Base-by-base conservation (phyloP, 345 rosid species). In the Eucalyptus leucophloia region DNA sequence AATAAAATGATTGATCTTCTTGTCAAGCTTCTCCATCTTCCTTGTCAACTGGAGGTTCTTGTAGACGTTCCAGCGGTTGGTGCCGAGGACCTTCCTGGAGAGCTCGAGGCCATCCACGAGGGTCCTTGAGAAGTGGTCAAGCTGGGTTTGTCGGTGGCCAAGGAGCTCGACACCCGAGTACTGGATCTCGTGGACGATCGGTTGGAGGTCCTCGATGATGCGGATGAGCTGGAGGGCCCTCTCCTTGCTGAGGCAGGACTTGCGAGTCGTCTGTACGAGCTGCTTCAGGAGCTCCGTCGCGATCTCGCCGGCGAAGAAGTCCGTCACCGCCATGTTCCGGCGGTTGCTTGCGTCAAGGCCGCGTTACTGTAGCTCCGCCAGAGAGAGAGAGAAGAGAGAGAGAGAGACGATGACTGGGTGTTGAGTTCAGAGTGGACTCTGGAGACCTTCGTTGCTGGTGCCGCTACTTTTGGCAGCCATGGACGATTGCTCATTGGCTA, bases 111-210 rank as follows among this genome's bases (percentile, higher is more conserved):
- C 99, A 0, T 90, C 93, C 12, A 53, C 80, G 17, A 97, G 90
- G 13, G 93, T 91, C 32, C 88, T 93, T 3, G 90, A 86, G 67
- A 98, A 91, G 44, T 90, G 92, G 89, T 95, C 92, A 56, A 97
- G 96, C 82, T 96, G 98, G 86, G 42, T n/a, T 30, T 97, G 99
- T 16, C 99, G 99, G 26, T 49, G 3, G 24, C 92, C 80, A 16
- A 97, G 93, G 10, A 97, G 94, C 89, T 98, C 99, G 12, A 95
- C 98, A 91, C 98, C 99, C 88, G 97, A 90, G 92, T 87, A 95
- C 54, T 96, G 95, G 81, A 95, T 95, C 93, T 97, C 99, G 3
- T 40, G 89, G 91, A 96, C 91, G 34, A 93, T 94, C 19, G 97
- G 96, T 9, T 85, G 89, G 65, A 95, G 91, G 1, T 60, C 87